A percentile compares a stretch with the other conserved stretches of the same genome.
Evolutionary conservation across 2,329 filamentous ascomycete species (phyloP).

Genomic region (Diaporthe humulicola): DNA sequence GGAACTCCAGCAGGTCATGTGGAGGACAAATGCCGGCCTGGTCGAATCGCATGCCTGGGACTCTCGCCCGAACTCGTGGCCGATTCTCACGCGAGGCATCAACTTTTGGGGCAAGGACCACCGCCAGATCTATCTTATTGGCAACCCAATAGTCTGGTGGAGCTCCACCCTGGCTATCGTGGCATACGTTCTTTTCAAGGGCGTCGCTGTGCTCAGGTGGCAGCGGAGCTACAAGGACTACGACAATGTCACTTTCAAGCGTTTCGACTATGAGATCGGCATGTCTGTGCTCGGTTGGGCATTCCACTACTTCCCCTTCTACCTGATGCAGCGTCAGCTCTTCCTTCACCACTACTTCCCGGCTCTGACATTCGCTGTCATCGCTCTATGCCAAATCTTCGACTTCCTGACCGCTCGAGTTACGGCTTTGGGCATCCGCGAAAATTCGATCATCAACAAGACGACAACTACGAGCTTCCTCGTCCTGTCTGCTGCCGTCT

Average conservation of each 20-base stretch:
- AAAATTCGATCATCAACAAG: constrained; percentile 81
- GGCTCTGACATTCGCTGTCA: constrained; percentile 93
- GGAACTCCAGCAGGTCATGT: constrained; percentile 98
- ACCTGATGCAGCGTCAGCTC: constrained; percentile 96
- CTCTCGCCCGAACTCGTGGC: constrained; percentile 94
- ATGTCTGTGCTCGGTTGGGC: constrained; percentile 93
- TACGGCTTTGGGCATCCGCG: constrained; percentile 74
- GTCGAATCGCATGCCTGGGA: constrained; percentile 99
- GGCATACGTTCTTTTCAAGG: constrained; percentile 88
- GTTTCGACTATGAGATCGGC: constrained; percentile 97
- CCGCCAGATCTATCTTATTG: constrained; percentile 95
- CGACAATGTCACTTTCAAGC: constrained; percentile 84
- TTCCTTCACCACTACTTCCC: constrained; percentile 99
- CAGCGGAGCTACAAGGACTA: constrained; percentile 95
- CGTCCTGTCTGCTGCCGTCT: constrained; percentile 79
- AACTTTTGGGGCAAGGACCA: constrained; percentile 98
- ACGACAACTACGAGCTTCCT: constrained; percentile 81
- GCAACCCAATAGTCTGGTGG: constrained; percentile 97
- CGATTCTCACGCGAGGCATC: constrained; percentile 91
- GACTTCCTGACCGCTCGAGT: constrained; percentile 87
- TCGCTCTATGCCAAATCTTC: constrained; percentile 88
- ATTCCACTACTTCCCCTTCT: constrained; percentile 99
- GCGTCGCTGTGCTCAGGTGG: constrained; percentile 88
- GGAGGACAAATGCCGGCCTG: constrained; percentile 96
- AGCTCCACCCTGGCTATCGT: constrained; percentile 82